These are phyloP conservation scores for Saccharomycopsis crataegensis DNA, from an alignment of 1,139 yeast genomes.

Conservation along the genomic window DNA sequence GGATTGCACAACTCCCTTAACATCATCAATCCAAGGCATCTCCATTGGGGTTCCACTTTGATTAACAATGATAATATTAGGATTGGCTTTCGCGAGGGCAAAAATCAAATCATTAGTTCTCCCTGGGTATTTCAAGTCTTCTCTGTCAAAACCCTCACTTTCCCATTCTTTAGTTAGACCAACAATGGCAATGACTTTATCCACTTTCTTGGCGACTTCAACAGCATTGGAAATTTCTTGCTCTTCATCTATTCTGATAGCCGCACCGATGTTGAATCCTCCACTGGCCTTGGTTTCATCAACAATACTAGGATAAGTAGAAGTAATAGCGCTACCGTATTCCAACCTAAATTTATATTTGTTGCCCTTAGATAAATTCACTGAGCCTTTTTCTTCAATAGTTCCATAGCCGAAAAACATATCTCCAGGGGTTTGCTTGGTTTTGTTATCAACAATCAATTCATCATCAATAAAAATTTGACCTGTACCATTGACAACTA, in stretches of 20 bases:
- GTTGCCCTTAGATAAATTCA: conserved; percentile 36
- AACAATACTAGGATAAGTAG: conserved; percentile 24
- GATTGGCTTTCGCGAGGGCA: conserved; percentile 31
- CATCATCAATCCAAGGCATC: conserved; percentile 50
- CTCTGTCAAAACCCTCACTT: conserved; percentile 45
- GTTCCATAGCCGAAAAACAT: conserved; percentile 45
- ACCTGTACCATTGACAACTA: conserved; percentile 46
- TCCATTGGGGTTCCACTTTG: conserved; percentile 55
- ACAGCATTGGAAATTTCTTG: conserved; percentile 35
- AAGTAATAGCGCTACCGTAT: conserved; percentile 47
- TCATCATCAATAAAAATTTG: conserved; percentile 44
- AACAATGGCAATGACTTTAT: conserved; percentile 39
- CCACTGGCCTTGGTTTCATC: conserved; percentile 31
- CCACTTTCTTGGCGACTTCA: conserved; percentile 37
- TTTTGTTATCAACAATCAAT: conserved; percentile 49
- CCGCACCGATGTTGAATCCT: conserved; percentile 30
- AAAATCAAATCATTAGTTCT: conserved; percentile 41
- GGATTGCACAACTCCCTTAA: conserved; percentile 48
- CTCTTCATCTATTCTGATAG: conserved; percentile 27
- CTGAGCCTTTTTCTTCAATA: conserved; percentile 36
- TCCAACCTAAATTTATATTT: conserved; percentile 39
- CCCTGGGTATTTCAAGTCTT: conserved; percentile 38
- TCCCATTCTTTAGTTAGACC: conserved; percentile 47
- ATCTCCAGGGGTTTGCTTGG: conserved; percentile 42
- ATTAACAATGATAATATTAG: conserved; percentile 51